Percentiles rank a stretch among this genome's conserved stretches.
Conservation (phyloP, 2,329 filamentous ascomycete genomes). For the Aspergillus pseudoglaucus region DNA sequence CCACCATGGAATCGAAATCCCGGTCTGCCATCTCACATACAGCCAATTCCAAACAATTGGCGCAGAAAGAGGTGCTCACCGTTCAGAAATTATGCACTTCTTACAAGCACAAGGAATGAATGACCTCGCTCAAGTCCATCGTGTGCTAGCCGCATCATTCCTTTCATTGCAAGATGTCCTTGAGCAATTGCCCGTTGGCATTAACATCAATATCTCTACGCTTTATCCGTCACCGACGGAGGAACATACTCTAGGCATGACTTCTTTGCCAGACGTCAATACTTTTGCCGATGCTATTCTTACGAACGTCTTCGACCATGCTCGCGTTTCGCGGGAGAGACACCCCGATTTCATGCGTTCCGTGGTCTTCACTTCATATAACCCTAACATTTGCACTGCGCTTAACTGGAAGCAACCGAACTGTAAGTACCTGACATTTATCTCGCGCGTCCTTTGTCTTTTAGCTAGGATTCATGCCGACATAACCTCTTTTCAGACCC, state of each 20-base stretch:
- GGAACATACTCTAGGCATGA: constrained; percentile 62
- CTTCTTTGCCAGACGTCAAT: constrained; percentile 77
- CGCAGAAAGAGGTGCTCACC: constrained; percentile 30
- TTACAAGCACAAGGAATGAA: constrained; percentile 26
- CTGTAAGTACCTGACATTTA: constrained; percentile 48
- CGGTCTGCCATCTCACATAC: constrained; percentile 70
- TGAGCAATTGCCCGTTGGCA: constrained; percentile 63
- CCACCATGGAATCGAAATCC: constrained; percentile 70
- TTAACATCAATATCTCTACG: constrained; percentile 89
- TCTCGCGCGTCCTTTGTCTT: neutral
- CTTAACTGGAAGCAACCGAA: constrained; percentile 99
- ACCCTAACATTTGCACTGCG: constrained; percentile 80
- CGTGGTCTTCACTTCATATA: constrained; percentile 91
- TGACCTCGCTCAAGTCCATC: constrained; percentile 60
- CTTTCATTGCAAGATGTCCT: constrained; percentile 75
- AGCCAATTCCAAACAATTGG: constrained; percentile 46
- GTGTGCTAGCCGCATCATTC: constrained; percentile 66
- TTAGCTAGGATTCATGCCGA: neutral
- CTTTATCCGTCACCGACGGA: constrained; percentile 74
- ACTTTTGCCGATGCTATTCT: constrained; percentile 77
- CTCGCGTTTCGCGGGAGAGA: constrained; percentile 58
- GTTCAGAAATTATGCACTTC: constrained; percentile 21
- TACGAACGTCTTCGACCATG: constrained; percentile 83
- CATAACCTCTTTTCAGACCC: constrained; percentile 51
- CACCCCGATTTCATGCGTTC: constrained; percentile 71